Evolutionary conservation across 805 yeast species (phyloP).

Genomic region (Candida endomychidarum): DNA sequence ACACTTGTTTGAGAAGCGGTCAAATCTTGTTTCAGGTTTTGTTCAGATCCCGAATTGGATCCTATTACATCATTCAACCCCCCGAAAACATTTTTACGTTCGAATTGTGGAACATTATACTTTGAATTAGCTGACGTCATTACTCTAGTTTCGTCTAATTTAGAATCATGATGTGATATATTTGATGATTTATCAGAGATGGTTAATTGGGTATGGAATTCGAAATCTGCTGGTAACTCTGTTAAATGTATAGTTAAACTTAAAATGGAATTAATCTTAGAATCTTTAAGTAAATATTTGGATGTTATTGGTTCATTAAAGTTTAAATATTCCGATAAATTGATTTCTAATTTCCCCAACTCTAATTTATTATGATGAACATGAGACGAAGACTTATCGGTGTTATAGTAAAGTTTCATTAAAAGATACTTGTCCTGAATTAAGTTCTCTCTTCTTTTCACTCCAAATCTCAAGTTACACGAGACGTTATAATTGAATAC

Average conservation of each 20-base stretch:
- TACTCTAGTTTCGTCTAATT: constrained; percentile 1
- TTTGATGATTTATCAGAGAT: constrained; percentile 26
- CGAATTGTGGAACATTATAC: constrained; percentile 41
- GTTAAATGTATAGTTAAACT: constrained; percentile 57
- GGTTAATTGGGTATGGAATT: constrained; percentile 43
- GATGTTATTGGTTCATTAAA: constrained; percentile 52
- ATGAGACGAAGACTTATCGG: constrained; percentile 21
- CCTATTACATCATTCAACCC: constrained; percentile 43
- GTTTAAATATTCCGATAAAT: constrained; percentile 69
- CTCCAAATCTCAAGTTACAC: constrained; percentile 40
- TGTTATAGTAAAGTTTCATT: constrained; percentile 37
- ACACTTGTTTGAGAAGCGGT: background rate
- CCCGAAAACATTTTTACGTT: constrained; percentile 46
- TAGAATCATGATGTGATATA: constrained; percentile 7
- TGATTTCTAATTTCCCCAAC: constrained; percentile 67
- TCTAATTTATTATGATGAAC: constrained; percentile 13
- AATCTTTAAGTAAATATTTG: constrained; percentile 69
- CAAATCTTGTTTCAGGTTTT: constrained; percentile 6
- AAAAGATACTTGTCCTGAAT: constrained; percentile 44
- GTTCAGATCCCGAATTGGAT: constrained; percentile 9
- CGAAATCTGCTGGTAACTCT: constrained; percentile 37
- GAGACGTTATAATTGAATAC: constrained; percentile 33
- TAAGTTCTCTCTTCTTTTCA: constrained; percentile 37
- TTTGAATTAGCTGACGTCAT: constrained; percentile 34
- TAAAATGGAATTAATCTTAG: constrained; percentile 81